Conservation (phyloP, 2,329 filamentous ascomycete species). For the Ascochyta viciae-villosae region DNA sequence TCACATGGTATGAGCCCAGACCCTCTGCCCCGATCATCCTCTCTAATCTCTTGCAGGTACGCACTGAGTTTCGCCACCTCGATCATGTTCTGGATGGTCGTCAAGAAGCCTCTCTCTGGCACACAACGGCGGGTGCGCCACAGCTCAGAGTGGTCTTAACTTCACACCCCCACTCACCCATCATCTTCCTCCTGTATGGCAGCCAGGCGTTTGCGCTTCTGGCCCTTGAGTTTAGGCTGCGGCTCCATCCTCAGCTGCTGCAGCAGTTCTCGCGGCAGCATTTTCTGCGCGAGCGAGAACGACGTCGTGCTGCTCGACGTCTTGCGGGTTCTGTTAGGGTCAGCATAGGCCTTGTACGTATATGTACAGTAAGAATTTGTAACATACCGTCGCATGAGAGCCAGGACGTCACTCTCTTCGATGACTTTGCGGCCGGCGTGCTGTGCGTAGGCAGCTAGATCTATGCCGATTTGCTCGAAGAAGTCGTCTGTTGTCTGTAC, state of each 20-base stretch:
- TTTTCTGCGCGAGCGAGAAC: conserved; percentile 83
- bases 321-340: conserved; percentile 60
- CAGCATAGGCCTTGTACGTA: conserved; percentile 21
- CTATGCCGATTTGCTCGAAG: conserved; percentile 85
- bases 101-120: conserved; percentile 82
- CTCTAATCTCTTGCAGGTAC: conserved; percentile 68
- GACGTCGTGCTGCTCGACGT: conserved; percentile 73
- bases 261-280: conserved; percentile 81
- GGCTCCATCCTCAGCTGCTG: conserved; percentile 77
- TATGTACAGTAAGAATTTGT: conserved; percentile 26
- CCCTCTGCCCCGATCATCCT: neutral
- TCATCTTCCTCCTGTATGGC: conserved; percentile 54
- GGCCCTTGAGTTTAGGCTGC: conserved; percentile 55
- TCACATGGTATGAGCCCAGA: conserved; percentile 79
- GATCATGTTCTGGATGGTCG: conserved; percentile 95
- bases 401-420: conserved; percentile 81
- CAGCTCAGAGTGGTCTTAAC: conserved; percentile 73
- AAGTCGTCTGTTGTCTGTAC: conserved; percentile 88
- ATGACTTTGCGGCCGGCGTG: conserved; percentile 86
- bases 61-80: conserved; percentile 83
- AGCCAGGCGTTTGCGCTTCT: conserved; percentile 53
- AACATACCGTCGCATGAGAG: conserved; percentile 81
- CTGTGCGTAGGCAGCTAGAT: conserved; percentile 78
- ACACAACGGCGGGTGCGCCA: conserved; percentile 76
- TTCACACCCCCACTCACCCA: conserved; percentile 46